Evolutionary conservation across 2,329 filamentous ascomycete genomes (phyloP).

Genomic region (Apiospora pterosperma): DNA sequence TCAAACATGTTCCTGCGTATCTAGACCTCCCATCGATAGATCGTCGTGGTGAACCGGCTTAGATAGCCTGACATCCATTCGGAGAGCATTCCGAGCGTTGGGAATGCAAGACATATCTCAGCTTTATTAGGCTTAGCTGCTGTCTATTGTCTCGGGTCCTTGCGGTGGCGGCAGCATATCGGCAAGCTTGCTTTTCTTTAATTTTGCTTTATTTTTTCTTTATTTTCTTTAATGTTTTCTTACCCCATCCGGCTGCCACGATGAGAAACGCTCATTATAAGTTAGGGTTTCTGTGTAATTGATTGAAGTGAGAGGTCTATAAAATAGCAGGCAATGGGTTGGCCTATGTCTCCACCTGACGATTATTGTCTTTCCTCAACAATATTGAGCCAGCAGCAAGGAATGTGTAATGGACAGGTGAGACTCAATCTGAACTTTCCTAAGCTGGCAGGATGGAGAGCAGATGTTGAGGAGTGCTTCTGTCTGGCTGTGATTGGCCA

Average conservation of each 20-base stretch:
- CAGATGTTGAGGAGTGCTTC: background rate
- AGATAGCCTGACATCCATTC: background rate
- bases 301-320: background rate
- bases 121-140: background rate
- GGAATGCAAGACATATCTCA: background rate
- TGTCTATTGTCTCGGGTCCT: background rate
- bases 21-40: background rate
- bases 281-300: background rate
- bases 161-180: background rate
- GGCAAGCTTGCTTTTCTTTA: background rate
- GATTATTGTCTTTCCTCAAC: too few relatives aligned
- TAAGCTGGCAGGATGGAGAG: background rate
- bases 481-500: background rate
- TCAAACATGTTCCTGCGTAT: background rate
- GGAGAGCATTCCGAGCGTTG: background rate
- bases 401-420: accelerated
- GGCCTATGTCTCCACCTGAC: background rate
- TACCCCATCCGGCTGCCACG: background rate
- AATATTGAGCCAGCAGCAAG: background rate
- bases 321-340: background rate
- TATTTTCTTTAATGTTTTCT: too few relatives aligned
- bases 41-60: background rate
- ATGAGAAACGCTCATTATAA: background rate
- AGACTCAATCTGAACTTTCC: background rate
- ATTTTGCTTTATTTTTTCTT: too few relatives aligned